Evolutionary conservation across 2,329 filamentous ascomycete genomes (phyloP), one percentile per base, ranked within the genome.

Genomic region (Colletotrichum sp.): DNA sequence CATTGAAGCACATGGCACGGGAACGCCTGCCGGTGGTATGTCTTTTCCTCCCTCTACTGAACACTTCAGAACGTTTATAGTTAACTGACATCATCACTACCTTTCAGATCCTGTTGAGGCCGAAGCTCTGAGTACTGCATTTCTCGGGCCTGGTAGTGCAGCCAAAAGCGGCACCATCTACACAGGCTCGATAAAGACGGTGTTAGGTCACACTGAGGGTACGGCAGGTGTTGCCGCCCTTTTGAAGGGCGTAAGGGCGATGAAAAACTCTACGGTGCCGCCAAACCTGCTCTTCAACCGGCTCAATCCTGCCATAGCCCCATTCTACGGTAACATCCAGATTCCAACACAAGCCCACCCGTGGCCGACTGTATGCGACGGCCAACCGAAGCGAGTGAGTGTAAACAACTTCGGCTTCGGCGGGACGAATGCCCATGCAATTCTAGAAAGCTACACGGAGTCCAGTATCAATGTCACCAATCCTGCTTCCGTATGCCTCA

Each of bases 371-470:
- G 6, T 77, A 34, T 34, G 49, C 1, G 18, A 55, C 2, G 70
- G 64, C 8, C n/a, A 60, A 5, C 57, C 64, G 8, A 30, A 30
- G 3, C 49, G 76, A 15, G 76, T 44, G 2, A 75, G 76, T 21
- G 72, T 77, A 15, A 86, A 77, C 72, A 85, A 82, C 16, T 88
- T 88, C 69, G 87, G 87, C 3, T 88, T 86, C 28, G 87, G 87
- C 8, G 87, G 87, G 34, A 84, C 85, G 13, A 89, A 88, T 75
- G 84, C 84, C 0, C 87, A 89, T 72, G 81, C 81, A 10, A 84
- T 88, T 15, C 73, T 89, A 62, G 76, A 77, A n/a, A 32, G 26
- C 21, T 59, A 60, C 34, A 28, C 39, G 44, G 16, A 55, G 8
- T 24, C n/a, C 24, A 24, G 24, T 26, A 18, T 13, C 52, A 60